Conservation (phyloP, 352 stramenopile genomes). For the Pilasporangium apinafurcum region DNA sequence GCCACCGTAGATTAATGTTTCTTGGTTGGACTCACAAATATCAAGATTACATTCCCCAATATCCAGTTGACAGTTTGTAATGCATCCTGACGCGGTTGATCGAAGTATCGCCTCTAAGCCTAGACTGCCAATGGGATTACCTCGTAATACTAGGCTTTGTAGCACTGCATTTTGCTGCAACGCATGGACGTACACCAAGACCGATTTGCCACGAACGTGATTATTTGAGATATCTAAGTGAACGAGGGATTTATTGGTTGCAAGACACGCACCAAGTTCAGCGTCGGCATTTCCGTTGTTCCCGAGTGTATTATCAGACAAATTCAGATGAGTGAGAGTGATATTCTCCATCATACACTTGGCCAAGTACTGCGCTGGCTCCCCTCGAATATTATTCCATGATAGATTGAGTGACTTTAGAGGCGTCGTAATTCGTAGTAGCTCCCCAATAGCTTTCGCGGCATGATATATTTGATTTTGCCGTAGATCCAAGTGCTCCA, state of each 20-base stretch:
- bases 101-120: slow-evolving; percentile 57
- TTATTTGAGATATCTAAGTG: slow-evolving; percentile 64
- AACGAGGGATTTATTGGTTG: slow-evolving; percentile 57
- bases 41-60: slow-evolving; percentile 66
- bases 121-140: slow-evolving; percentile 60
- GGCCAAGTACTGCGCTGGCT: slow-evolving; percentile 53
- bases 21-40: slow-evolving; percentile 37
- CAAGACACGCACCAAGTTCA: slow-evolving; percentile 51
- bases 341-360: slow-evolving; percentile 71
- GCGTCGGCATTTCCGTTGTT: slow-evolving; percentile 61
- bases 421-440: slow-evolving; percentile 55
- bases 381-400: slow-evolving; percentile 72
- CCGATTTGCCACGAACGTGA: slow-evolving; percentile 50
- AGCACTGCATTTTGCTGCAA: slow-evolving; percentile 52
- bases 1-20: slow-evolving; percentile 36
- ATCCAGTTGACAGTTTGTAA: slow-evolving; percentile 50
- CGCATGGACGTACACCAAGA: slow-evolving; percentile 55
- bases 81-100: slow-evolving; percentile 30
- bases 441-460: slow-evolving; percentile 42
- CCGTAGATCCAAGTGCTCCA: slow-evolving; percentile 52
- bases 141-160: slow-evolving; percentile 43
- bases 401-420: slow-evolving; percentile 55
- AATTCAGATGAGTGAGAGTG: slow-evolving; percentile 47
- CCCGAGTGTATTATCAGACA: slow-evolving; percentile 70
- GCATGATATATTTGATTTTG: slow-evolving; percentile 66